Conservation (phyloP, 1,284 basidiomycete species). For the Stygiomarasmius scandens region DNA sequence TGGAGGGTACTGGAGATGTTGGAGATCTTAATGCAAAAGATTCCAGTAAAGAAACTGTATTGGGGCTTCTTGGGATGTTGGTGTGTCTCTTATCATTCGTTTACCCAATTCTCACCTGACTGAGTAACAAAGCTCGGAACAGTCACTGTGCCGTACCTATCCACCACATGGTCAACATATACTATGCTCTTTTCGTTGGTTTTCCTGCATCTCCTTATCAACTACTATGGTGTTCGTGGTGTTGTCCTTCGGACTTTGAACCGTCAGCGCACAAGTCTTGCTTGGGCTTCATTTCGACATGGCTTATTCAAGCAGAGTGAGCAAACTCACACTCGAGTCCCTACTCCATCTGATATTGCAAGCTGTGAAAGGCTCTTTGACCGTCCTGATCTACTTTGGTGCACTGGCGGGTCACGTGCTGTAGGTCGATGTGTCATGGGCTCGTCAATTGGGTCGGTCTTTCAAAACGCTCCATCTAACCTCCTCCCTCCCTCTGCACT, state of each 20-base stretch:
- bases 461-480: constrained; percentile 29
- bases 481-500: constrained; percentile 27
- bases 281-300: constrained; percentile 47
- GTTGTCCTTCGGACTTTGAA: constrained; percentile 61
- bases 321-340: constrained; percentile 10
- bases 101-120: not conserved
- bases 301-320: not conserved
- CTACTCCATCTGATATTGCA: constrained; percentile 36
- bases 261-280: constrained; percentile 55
- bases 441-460: constrained; percentile 47
- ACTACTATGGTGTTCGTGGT: constrained; percentile 61
- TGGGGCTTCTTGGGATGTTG: constrained; percentile 67
- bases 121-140: constrained; percentile 52
- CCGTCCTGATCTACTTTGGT: constrained; percentile 37
- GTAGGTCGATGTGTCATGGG: constrained; percentile 50
- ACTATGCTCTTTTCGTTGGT: constrained; percentile 52
- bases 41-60: constrained; percentile 68
- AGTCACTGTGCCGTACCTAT: constrained; percentile 56
- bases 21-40: constrained; percentile 75
- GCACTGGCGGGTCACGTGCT: constrained; percentile 28
- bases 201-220: constrained; percentile 55
- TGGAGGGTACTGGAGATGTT: constrained; percentile 54
- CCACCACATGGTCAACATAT: constrained; percentile 52
- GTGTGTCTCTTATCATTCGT: constrained; percentile 38
- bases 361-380: constrained; percentile 40